Evolutionary conservation across 2,329 filamentous ascomycete genomes (phyloP).

Genomic region (Phialocephala subalpina): DNA sequence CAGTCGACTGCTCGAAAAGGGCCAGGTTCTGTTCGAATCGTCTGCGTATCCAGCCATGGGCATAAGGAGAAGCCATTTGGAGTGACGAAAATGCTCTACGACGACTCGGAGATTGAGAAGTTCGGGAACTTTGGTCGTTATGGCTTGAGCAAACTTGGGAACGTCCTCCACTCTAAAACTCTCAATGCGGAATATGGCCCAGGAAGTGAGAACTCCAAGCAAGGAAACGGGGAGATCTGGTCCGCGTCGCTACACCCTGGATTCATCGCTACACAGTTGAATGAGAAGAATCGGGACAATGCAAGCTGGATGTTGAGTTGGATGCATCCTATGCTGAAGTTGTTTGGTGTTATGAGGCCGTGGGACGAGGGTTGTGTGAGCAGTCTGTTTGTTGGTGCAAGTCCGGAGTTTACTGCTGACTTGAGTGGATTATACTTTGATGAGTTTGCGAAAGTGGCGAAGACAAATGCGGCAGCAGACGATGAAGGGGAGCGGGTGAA

Average conservation of each 20-base stretch:
- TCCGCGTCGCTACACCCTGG: slow-evolving; percentile 29
- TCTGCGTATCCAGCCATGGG: slow-evolving; percentile 29
- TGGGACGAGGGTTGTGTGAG: slow-evolving; percentile 28
- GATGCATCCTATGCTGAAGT: slow-evolving; percentile 20
- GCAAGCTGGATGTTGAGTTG: slow-evolving; percentile 24
- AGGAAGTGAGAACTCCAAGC: slow-evolving; percentile 17
- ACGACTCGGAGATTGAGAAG: slow-evolving; percentile 16
- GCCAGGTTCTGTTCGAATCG: slow-evolving; percentile 27
- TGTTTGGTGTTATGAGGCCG: slow-evolving; percentile 24
- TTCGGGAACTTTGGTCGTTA: slow-evolving; percentile 22
- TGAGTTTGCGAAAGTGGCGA: slow-evolving; percentile 17
- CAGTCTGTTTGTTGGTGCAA: slow-evolving; percentile 30
- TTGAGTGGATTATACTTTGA: slow-evolving; percentile 33
- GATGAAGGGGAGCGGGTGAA: slow-evolving; percentile 19
- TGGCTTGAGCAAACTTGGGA: slow-evolving; percentile 32
- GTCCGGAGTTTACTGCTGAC: slow-evolving; percentile 25
- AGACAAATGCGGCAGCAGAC: slow-evolving; percentile 18
- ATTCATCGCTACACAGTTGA: slow-evolving; percentile 30
- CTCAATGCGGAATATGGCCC: slow-evolving; percentile 31
- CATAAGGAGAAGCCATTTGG: slow-evolving; percentile 25
- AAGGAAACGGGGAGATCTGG: slow-evolving; percentile 31
- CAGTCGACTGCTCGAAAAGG: slow-evolving; percentile 25
- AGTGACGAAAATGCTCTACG: slow-evolving; percentile 23
- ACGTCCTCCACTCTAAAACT: slow-evolving; percentile 30
- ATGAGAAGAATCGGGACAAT: slow-evolving; percentile 22